Conservation (phyloP, 768 basidiomycete species). For the Asterophora lycoperdoides region DNA sequence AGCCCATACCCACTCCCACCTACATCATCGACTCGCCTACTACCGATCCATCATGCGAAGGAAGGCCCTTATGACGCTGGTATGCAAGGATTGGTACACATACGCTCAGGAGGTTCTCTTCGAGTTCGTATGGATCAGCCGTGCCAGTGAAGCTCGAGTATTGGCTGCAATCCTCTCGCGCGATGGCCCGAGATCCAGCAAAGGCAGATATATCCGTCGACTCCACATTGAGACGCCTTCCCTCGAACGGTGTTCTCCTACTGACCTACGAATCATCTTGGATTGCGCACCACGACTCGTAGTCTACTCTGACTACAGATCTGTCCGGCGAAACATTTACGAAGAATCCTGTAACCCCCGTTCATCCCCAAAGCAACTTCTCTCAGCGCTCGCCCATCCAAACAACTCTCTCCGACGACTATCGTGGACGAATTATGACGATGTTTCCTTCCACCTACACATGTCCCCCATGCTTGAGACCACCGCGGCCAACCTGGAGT, state of each 20-base stretch:
- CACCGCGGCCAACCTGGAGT: conserved; percentile 54
- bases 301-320: conserved; percentile 61
- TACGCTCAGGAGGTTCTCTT: conserved; percentile 54
- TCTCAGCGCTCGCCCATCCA: conserved; percentile 54
- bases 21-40: conserved; percentile 32
- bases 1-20: conserved; percentile 32
- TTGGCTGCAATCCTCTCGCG: conserved; percentile 33
- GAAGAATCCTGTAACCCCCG: conserved; percentile 40
- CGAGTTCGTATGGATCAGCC: conserved; percentile 68
- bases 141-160: conserved; percentile 45
- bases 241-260: conserved; percentile 60
- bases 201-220: conserved; percentile 52
- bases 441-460: conserved; percentile 49
- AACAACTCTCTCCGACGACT: conserved; percentile 51
- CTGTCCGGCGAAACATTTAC: conserved; percentile 52
- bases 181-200: conserved; percentile 25
- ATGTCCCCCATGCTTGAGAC: conserved; percentile 50
- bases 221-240: conserved; percentile 68
- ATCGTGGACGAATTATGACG: conserved; percentile 72
- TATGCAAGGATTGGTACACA: conserved; percentile 52
- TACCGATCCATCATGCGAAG: conserved; percentile 45
- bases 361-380: conserved; percentile 52
- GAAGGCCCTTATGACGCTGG: conserved; percentile 49
- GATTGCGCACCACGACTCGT: conserved; percentile 57
- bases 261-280: conserved; percentile 64